These are phyloP conservation scores for Salix koriyanagi DNA, from an alignment of 345 rosid genomes.

Conservation along the genomic window DNA sequence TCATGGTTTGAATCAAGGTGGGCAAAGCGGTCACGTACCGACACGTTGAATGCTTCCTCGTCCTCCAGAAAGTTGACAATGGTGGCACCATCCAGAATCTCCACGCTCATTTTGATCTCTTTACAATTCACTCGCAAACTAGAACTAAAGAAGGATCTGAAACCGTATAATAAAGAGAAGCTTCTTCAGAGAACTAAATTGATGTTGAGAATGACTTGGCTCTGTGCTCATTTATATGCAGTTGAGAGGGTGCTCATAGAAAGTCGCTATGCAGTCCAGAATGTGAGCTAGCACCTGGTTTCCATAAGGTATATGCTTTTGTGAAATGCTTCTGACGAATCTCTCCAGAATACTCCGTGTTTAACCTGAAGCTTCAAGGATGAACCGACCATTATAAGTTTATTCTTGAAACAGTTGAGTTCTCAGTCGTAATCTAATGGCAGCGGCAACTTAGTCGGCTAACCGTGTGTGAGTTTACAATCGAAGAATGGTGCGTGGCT, in stretches of 20 bases:
- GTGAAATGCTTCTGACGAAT: background rate
- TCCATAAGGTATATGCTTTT: background rate
- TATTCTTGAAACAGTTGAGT: background rate
- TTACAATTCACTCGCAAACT: too few relatives aligned
- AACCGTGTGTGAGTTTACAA: background rate
- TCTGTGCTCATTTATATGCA: background rate
- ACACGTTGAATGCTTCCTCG: conserved; percentile 37
- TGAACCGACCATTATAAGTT: background rate
- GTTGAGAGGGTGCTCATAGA: background rate
- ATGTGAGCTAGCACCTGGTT: background rate
- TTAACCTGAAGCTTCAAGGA: background rate
- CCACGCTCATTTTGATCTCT: conserved; percentile 36
- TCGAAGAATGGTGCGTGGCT: background rate
- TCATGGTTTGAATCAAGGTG: conserved; percentile 33
- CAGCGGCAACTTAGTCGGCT: background rate
- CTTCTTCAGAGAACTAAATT: background rate
- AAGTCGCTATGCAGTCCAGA: background rate
- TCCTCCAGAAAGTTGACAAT: conserved; percentile 41
- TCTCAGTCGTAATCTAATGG: background rate
- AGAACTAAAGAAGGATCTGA: background rate
- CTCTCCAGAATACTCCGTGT: too few relatives aligned
- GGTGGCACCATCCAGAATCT: conserved; percentile 33
- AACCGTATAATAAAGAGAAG: background rate
- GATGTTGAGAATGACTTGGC: background rate
- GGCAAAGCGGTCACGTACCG: conserved; percentile 19